Evolutionary conservation across 257 asterid species (phyloP).

Genomic region (Gardenia jasminoides): DNA sequence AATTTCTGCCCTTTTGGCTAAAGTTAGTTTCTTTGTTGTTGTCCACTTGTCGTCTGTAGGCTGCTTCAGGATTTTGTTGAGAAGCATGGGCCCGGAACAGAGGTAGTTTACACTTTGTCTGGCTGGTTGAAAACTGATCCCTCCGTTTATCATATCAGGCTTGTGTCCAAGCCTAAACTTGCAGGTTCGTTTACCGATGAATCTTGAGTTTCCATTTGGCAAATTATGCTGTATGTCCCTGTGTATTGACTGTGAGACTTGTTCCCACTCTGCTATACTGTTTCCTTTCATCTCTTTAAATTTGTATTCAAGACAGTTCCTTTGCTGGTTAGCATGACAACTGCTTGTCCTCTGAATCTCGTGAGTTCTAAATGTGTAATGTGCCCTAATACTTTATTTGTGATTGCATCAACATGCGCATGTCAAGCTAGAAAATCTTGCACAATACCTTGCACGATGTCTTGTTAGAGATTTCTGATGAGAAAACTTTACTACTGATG

Average conservation of each 20-base stretch:
- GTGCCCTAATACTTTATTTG: not conserved
- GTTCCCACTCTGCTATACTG: not conserved
- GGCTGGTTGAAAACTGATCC: constrained; percentile 83
- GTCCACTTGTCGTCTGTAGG: constrained; percentile 31
- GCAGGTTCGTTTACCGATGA: constrained; percentile 48
- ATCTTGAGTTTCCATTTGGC: not conserved
- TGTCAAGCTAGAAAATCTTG: not conserved
- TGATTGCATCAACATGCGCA: not conserved
- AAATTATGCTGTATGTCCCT: not conserved
- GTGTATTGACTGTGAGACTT: not conserved
- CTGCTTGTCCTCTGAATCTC: not conserved
- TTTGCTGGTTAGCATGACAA: not conserved
- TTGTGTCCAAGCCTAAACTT: constrained; percentile 64
- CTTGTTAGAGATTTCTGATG: not conserved
- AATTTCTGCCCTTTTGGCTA: not conserved
- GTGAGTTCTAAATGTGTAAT: not conserved
- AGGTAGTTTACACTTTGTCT: constrained; percentile 66
- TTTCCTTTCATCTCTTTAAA: not conserved
- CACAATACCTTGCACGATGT: not conserved
- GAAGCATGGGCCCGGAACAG: constrained; percentile 61
- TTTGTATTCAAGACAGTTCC: not conserved
- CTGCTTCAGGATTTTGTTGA: constrained; percentile 79
- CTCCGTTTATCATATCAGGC: constrained; percentile 63
- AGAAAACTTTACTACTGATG: not conserved
- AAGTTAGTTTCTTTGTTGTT: constrained; percentile 10